A percentile compares a stretch with the other conserved stretches of the same genome.
Evolutionary conservation across 176 grass and related monocot genomes (phyloP).

Genomic region (Zea mays): Zm-B73-REFERENCE-NAM-5.0 NC_050099.1:173903001-173903500

Average conservation of each 20-base stretch:
- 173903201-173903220: neutral
- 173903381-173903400: slow-evolving; percentile 25
- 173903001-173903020: slow-evolving; percentile 43
- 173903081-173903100: slow-evolving; percentile 43
- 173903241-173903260: slow-evolving; percentile 41
- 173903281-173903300: slow-evolving; percentile 26
- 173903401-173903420: slow-evolving; percentile 44
- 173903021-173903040: slow-evolving; percentile 52
- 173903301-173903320: neutral
- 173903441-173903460: slow-evolving; percentile 61
- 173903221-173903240: slow-evolving; percentile 23
- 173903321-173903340: slow-evolving; percentile 1
- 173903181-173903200: slow-evolving; percentile 40
- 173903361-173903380: slow-evolving; percentile 22
- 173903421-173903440: slow-evolving; percentile 59
- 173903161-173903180: slow-evolving; percentile 29
- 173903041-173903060: slow-evolving; percentile 49
- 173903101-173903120: slow-evolving; percentile 29
- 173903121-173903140: slow-evolving; percentile 26
- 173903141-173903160: slow-evolving; percentile 39
- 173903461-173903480: slow-evolving; percentile 17
- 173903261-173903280: slow-evolving; percentile 42
- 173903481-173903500: slow-evolving; percentile 42
- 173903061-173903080: slow-evolving; percentile 23
- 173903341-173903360: slow-evolving; percentile 10